phyloP scores from a whole-genome alignment of 2,329 filamentous ascomycete genomes.

The Colletotrichum salicis region DNA sequence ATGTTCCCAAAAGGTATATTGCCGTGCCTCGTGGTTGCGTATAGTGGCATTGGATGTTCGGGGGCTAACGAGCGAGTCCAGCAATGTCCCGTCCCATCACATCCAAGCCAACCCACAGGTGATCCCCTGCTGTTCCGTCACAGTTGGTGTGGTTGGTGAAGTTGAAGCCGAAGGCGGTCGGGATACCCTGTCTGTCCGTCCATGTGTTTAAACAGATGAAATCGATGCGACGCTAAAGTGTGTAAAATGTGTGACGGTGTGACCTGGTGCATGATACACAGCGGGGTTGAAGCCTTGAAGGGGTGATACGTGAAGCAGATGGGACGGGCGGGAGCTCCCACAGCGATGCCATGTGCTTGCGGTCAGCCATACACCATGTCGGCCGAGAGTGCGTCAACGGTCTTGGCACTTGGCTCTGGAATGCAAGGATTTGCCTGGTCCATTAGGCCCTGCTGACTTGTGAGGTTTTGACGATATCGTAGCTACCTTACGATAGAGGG shows the following conservation, averaged over 20 bases:
- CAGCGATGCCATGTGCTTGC: slow-evolving; percentile 27
- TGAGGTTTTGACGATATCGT: neutral
- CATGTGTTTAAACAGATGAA: slow-evolving; percentile 12
- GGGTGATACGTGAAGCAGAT: slow-evolving; percentile 16
- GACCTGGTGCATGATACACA: slow-evolving; percentile 30
- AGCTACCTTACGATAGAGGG: neutral
- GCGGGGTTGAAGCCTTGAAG: slow-evolving; percentile 11
- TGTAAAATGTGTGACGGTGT: slow-evolving; percentile 14
- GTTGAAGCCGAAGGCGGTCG: neutral
- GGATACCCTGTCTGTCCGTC: slow-evolving; percentile 13
- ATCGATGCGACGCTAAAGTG: slow-evolving; percentile 29
- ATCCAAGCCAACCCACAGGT: slow-evolving; percentile 5
- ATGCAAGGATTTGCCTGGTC: slow-evolving; percentile 13
- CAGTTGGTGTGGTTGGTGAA: neutral
- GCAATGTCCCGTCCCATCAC: slow-evolving; percentile 8
- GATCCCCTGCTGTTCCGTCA: slow-evolving; percentile 1
- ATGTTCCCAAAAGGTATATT: neutral
- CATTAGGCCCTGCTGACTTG: neutral
- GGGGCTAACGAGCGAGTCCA: neutral
- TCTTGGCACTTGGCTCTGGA: neutral
- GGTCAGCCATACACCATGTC: slow-evolving; percentile 21
- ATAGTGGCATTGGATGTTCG: neutral
- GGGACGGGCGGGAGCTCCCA: slow-evolving; percentile 35
- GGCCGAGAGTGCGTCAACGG: slow-evolving; percentile 11
- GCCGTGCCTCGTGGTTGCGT: neutral